Evolutionary conservation across 768 basidiomycete genomes (phyloP).

Genomic region (Lactarius indigo): DNA sequence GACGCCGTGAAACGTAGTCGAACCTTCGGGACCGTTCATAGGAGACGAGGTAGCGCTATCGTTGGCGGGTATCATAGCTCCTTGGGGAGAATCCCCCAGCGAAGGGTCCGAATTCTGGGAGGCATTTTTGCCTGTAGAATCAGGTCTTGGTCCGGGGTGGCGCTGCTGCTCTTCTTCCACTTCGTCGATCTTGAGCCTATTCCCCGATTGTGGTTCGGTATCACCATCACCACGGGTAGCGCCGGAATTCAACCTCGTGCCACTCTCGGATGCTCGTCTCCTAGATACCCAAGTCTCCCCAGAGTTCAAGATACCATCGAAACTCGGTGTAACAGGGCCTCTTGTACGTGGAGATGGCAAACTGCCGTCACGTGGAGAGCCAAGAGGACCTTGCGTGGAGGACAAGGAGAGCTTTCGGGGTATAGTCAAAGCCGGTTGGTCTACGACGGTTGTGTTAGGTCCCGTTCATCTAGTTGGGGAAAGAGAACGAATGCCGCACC

Average conservation of each 20-base stretch:
- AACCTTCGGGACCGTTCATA: slow-evolving; percentile 7
- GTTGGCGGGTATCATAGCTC: neutral
- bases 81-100: neutral
- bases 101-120: neutral
- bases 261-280: slow-evolving; percentile 58
- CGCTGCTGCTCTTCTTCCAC: slow-evolving; percentile 43
- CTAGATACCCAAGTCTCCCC: slow-evolving; percentile 69
- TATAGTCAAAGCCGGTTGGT: slow-evolving; percentile 51
- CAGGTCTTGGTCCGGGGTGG: neutral
- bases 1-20: neutral
- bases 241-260: slow-evolving; percentile 41
- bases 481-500: slow-evolving; percentile 41
- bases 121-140: neutral
- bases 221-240: slow-evolving; percentile 39
- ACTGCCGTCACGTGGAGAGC: slow-evolving; percentile 56
- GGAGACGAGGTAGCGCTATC: neutral
- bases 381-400: slow-evolving; percentile 48
- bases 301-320: slow-evolving; percentile 67
- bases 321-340: slow-evolving; percentile 53
- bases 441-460: slow-evolving; percentile 36
- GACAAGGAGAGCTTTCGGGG: slow-evolving; percentile 72
- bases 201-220: slow-evolving; percentile 40
- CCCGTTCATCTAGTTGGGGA: neutral
- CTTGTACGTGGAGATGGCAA: slow-evolving; percentile 66
- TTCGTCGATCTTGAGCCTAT: slow-evolving; percentile 53